Conservation (phyloP, 129 eudicot species). For the Lactuca saligna region DNA sequence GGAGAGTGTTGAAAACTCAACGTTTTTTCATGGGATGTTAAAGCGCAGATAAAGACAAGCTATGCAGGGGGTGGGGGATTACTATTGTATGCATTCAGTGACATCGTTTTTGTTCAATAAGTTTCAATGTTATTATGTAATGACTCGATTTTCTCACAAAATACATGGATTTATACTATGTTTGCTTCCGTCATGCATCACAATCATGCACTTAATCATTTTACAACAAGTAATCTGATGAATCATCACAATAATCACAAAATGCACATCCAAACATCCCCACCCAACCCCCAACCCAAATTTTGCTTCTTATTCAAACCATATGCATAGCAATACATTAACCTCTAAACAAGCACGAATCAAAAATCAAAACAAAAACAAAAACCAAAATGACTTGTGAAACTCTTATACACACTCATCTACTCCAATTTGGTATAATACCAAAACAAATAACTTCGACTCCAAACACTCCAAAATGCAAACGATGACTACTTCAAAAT, state of each 20-base stretch:
- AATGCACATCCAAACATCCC: not conserved
- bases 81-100: too few relatives aligned
- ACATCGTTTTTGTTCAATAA: too few relatives aligned
- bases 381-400: constrained; percentile 13
- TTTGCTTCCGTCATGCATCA: too few relatives aligned
- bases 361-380: constrained; percentile 19
- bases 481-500: not conserved
- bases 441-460: constrained; percentile 15
- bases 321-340: constrained; percentile 17
- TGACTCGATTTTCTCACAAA: too few relatives aligned
- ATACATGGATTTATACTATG: too few relatives aligned
- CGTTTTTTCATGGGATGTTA: too few relatives aligned
- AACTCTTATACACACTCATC: constrained; percentile 28
- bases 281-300: not conserved
- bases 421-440: constrained; percentile 18
- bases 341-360: constrained; percentile 17
- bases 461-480: constrained; percentile 1
- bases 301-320: not conserved
- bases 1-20: too few relatives aligned
- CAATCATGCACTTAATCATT: too few relatives aligned
- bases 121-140: too few relatives aligned
- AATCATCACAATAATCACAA: not conserved
- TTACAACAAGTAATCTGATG: too few relatives aligned
- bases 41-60: too few relatives aligned
- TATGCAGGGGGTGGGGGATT: too few relatives aligned